Percentiles rank a stretch among this genome's conserved stretches.
Evolutionary conservation across 768 basidiomycete species (phyloP).

Genomic region (Strobilomyces confusus): DNA sequence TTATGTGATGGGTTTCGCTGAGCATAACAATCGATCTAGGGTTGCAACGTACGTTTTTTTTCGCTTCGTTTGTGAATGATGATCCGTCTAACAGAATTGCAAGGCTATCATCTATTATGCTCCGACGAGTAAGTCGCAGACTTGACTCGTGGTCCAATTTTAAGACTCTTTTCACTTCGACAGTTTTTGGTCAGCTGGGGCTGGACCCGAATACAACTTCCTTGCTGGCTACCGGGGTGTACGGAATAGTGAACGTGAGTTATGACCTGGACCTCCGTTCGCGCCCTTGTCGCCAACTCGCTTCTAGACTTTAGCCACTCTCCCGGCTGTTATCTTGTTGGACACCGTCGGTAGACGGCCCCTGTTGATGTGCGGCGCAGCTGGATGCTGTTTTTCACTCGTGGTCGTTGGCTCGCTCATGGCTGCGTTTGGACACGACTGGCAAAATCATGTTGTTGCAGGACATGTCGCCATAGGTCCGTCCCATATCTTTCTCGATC

Average conservation of each 20-base stretch:
- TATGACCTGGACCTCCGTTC: not conserved
- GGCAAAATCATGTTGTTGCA: slow-evolving; percentile 26
- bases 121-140: slow-evolving; percentile 16
- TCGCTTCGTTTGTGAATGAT: not conserved
- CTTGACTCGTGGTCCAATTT: not conserved
- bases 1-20: not conserved
- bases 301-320: slow-evolving; percentile 31
- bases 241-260: slow-evolving; percentile 33
- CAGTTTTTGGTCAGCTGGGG: slow-evolving; percentile 40
- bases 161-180: slow-evolving; percentile 16
- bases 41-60: slow-evolving; percentile 21
- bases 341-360: slow-evolving; percentile 40
- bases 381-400: slow-evolving; percentile 30
- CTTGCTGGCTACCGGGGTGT: slow-evolving; percentile 39
- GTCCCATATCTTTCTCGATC: slow-evolving; percentile 16
- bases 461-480: slow-evolving; percentile 27
- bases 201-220: slow-evolving; percentile 38
- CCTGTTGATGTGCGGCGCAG: slow-evolving; percentile 36
- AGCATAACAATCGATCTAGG: slow-evolving; percentile 14
- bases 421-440: slow-evolving; percentile 27
- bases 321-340: slow-evolving; percentile 35
- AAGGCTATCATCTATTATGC: slow-evolving; percentile 30
- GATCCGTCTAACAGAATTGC: slow-evolving; percentile 3
- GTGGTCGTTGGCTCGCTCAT: slow-evolving; percentile 28
- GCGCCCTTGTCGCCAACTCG: not conserved